Evolutionary conservation across 163 green algal species (phyloP), one percentile per base, ranked within the genome.

Genomic region (Chlamydomonas reinhardtii): DNA sequence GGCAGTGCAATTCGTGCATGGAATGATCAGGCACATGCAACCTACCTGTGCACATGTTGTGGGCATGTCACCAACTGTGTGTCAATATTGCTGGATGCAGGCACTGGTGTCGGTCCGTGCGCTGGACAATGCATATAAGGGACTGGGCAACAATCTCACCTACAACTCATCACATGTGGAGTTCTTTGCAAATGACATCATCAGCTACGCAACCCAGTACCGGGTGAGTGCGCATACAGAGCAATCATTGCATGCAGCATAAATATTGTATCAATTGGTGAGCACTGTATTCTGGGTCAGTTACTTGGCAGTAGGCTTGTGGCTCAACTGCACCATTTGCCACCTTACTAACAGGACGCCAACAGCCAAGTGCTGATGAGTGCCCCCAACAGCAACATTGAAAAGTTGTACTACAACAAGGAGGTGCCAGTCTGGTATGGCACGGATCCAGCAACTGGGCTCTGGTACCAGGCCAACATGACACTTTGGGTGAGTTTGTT

Each of bases 141-240:
- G 69, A 1, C 61, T 31, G 31, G 68, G 34, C 34, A 24, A 66
- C 27, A 71, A 64, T 59, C 56, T 15, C 32, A 72, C 54, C n/a
- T 86, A 86, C 79, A 37, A 16, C 11, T 29, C 16, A 0, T 37
- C 4, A 0, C 43, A 85, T 20, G 66, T n/a, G 12, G 22, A 71
- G 20, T 68, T 77, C 11, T 72, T 86, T 32, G 79, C 79, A 0
- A 48, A 62, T 16, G 69, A 86, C 52, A 8, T 86, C 25, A 56
- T 86, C 32, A 31, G 34, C 29, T 86, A 86, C 68, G 25, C 79
- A 0, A 32, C 69, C 24, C 34, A n/a, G 52, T 86, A 86, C 56
- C 52, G 69, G 68, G 79, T 86, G 61, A 61, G 78, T 48, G 29
- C 4, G 15, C 2, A 6, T 22, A 24, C 31, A 14, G 2, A 31